phyloP scores from a whole-genome alignment of 139 green algal species.

The Haematococcus lacustris region DNA sequence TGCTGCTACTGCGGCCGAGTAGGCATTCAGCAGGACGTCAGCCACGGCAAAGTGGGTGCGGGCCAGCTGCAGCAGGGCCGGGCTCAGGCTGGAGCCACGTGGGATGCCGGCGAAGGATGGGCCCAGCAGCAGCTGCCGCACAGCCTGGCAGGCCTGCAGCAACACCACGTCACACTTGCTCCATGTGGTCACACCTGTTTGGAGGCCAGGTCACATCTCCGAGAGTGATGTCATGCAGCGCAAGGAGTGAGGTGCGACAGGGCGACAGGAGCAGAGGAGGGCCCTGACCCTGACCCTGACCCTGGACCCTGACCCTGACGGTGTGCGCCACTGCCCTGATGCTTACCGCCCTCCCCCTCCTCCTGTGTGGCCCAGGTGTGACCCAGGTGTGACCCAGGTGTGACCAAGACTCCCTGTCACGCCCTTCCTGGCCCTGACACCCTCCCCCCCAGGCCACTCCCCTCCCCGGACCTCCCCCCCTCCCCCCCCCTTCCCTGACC shows the following conservation, averaged over 20 bases:
- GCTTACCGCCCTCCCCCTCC: not conserved
- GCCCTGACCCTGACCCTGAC: not conserved
- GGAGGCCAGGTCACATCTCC: not conserved
- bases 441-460: not conserved
- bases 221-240: not conserved
- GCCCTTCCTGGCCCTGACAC: not conserved
- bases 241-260: not conserved
- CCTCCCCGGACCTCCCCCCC: no score
- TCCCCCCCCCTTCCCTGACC: no score
- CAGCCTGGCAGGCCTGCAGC: slow-evolving; percentile 7
- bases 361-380: no score
- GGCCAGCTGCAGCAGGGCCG: slow-evolving; percentile 11
- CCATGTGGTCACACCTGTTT: not conserved
- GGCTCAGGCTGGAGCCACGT: not conserved
- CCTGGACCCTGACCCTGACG: not conserved
- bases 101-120: not conserved
- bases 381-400: no score
- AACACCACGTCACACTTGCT: not conserved
- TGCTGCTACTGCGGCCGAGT: slow-evolving; percentile 9
- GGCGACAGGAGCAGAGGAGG: not conserved
- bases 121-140: slow-evolving; percentile 1
- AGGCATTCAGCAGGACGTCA: slow-evolving; percentile 24
- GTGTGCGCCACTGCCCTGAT: not conserved
- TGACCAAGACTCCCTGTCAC: no score
- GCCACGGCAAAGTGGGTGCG: slow-evolving; percentile 16